phyloP scores from a whole-genome alignment of 148 eudicot genomes.

The Fagopyrum esculentum region DNA sequence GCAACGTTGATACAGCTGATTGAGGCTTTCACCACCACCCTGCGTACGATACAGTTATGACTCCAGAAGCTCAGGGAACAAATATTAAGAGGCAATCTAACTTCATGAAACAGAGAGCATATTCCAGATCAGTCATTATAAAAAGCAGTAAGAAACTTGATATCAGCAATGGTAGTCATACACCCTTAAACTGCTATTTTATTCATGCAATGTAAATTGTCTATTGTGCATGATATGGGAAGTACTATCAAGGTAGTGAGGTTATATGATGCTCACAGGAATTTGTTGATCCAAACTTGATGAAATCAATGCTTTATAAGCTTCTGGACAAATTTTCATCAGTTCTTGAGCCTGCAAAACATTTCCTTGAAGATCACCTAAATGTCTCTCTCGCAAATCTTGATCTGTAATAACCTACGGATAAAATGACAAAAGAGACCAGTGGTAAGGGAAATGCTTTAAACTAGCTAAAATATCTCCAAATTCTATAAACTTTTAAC shows the following conservation, averaged over 20 bases:
- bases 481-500: neutral
- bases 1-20: slow-evolving; percentile 71
- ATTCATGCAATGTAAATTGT: neutral
- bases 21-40: slow-evolving; percentile 96
- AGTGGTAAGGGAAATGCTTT: neutral
- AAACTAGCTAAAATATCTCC: slow-evolving; percentile 6
- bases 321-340: slow-evolving; percentile 39
- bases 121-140: neutral
- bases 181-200: neutral
- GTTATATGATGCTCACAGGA: slow-evolving; percentile 40
- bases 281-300: slow-evolving; percentile 49
- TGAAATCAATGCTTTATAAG: slow-evolving; percentile 55
- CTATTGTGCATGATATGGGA: neutral
- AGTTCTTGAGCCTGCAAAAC: slow-evolving; percentile 31
- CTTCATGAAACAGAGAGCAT: neutral
- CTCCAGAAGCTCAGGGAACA: neutral
- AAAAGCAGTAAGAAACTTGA: neutral
- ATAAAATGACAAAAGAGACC: neutral
- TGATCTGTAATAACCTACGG: slow-evolving; percentile 59
- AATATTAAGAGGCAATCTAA: neutral
- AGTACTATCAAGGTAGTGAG: neutral
- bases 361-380: slow-evolving; percentile 88
- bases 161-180: neutral
- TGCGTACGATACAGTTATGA: slow-evolving; percentile 20
- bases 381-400: slow-evolving; percentile 69